Base-by-base conservation (phyloP, 2,329 filamentous ascomycete genomes). In the Alternaria hordeiaustralica region DNA sequence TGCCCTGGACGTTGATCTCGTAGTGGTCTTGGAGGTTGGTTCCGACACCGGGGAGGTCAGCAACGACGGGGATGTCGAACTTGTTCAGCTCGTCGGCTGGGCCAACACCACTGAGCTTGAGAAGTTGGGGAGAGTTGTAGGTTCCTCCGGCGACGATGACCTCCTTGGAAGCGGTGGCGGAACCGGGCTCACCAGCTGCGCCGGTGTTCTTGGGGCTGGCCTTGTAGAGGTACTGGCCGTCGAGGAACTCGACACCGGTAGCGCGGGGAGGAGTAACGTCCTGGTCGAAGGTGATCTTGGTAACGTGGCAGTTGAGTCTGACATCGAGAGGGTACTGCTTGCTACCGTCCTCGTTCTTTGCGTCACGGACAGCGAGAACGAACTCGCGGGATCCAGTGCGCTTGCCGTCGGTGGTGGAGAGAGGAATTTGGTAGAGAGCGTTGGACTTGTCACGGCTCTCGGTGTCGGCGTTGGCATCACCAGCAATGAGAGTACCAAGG, bases 1-100 rank as follows among this genome's bases (percentile, higher is more conserved):
- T 79, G 63, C 85, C 85, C 2, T 85, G 83, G 10, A 88, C 82
- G 44, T 68, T 67, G 62, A 74, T 77, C 66, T 85, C 86, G 55
- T 86, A 86, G 62, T 89, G 88, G 72, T 92, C 89, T 55, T 89
- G 84, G 4, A 92, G 81, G 78, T 91, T 89, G 64, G 85, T 86
- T 3, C 89, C 89, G 2, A 92, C 88, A 53, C 89, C 87, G 1
- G 86, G 85, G 0, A 88, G 85, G 67, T 90, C 83, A 4, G 84
- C 80, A n/a, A 89, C 68, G 2, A 86, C 79, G 3, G 82, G 73
- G 65, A 91, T 90, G 13, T 82, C 77, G 71, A 87, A 84, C 55
- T 81, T 80, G 21, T 82, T 63, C 12, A 91, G 84, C 64, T 88
- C 84, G 0, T 79, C 73, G 4, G 78, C 71, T 0, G 87, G 87